phyloP scores from a whole-genome alignment of 2,329 filamentous ascomycete species.

The Pseudophaeomoniella oleicola region DNA sequence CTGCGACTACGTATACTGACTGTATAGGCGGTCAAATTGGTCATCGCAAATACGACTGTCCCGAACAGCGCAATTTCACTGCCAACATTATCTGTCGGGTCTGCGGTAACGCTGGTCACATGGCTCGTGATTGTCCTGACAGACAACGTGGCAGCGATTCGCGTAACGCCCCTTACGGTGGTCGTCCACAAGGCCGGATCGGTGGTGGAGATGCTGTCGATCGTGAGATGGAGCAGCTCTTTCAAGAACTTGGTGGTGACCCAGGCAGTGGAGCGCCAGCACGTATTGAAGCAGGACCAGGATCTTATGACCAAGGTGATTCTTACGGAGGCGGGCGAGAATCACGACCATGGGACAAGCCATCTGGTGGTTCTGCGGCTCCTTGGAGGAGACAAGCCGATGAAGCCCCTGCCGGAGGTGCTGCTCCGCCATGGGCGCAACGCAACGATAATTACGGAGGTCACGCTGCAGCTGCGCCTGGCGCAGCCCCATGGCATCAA shows the following conservation, averaged over 20 bases:
- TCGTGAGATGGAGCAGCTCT: conserved; percentile 94
- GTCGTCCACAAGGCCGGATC: conserved; percentile 47
- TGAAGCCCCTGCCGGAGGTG: conserved; percentile 38
- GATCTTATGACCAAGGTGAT: conserved; percentile 40
- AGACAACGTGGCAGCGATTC: conserved; percentile 79
- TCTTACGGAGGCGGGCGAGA: conserved; percentile 31
- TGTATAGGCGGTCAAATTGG: conserved; percentile 84
- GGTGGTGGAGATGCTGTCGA: conserved; percentile 74
- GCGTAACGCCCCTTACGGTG: conserved; percentile 57
- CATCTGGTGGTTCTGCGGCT: conserved; percentile 61
- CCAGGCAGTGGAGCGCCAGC: conserved; percentile 46
- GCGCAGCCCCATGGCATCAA: conserved; percentile 48
- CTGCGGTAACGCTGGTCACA: conserved; percentile 94
- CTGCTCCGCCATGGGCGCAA: conserved; percentile 18
- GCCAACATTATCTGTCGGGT: conserved; percentile 98
- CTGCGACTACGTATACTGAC: no score
- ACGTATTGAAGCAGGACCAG: conserved; percentile 76
- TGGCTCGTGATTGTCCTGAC: conserved; percentile 96
- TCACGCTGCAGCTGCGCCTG: conserved; percentile 26
- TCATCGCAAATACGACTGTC: conserved; percentile 97
- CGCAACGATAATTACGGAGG: conserved; percentile 26
- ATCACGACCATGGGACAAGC: conserved; percentile 77
- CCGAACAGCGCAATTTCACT: conserved; percentile 96
- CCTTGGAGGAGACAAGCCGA: conserved; percentile 53
- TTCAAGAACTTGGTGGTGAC: conserved; percentile 86